These are phyloP conservation scores for Leptodontidium sp. DNA, from an alignment of 2,329 filamentous ascomycete genomes.

Conservation along the genomic window DNA sequence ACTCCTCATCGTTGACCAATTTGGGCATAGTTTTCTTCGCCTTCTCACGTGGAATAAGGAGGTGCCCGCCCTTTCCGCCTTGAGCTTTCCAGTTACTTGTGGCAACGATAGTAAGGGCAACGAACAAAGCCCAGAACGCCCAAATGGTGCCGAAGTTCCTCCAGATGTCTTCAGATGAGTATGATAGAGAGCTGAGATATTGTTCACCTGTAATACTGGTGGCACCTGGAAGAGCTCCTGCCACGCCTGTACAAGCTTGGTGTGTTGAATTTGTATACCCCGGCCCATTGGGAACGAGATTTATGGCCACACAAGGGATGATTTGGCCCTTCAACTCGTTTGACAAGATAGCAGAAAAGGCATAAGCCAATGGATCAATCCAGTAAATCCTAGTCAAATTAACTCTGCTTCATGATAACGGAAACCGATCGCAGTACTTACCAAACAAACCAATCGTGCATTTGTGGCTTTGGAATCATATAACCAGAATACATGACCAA, in stretches of 20 bases:
- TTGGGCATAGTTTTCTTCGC: slow-evolving; percentile 48
- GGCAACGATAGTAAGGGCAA: slow-evolving; percentile 63
- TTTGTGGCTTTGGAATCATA: slow-evolving; percentile 67
- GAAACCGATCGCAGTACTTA: slow-evolving; percentile 1
- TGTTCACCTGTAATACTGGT: slow-evolving; percentile 62
- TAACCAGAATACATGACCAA: slow-evolving; percentile 70
- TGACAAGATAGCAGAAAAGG: slow-evolving; percentile 71
- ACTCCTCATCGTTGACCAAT: slow-evolving; percentile 59
- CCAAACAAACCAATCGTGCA: slow-evolving; percentile 65
- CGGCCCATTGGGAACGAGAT: slow-evolving; percentile 60
- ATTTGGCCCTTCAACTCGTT: slow-evolving; percentile 73
- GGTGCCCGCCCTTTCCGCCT: slow-evolving; percentile 59
- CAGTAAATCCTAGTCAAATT: slow-evolving; percentile 60
- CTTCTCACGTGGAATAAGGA: slow-evolving; percentile 70
- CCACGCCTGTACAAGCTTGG: slow-evolving; percentile 65
- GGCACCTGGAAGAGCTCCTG: slow-evolving; percentile 61
- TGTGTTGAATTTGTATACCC: slow-evolving; percentile 53
- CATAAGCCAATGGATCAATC: slow-evolving; percentile 74
- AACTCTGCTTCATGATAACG: neutral
- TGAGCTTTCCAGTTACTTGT: slow-evolving; percentile 65
- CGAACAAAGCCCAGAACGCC: slow-evolving; percentile 68
- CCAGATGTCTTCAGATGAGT: slow-evolving; percentile 62
- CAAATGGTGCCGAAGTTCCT: slow-evolving; percentile 69
- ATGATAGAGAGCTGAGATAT: slow-evolving; percentile 64
- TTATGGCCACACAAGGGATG: slow-evolving; percentile 58